Evolutionary conservation across 2,329 filamentous ascomycete species (phyloP).

Genomic region (Grosmannia clavigera): DNA sequence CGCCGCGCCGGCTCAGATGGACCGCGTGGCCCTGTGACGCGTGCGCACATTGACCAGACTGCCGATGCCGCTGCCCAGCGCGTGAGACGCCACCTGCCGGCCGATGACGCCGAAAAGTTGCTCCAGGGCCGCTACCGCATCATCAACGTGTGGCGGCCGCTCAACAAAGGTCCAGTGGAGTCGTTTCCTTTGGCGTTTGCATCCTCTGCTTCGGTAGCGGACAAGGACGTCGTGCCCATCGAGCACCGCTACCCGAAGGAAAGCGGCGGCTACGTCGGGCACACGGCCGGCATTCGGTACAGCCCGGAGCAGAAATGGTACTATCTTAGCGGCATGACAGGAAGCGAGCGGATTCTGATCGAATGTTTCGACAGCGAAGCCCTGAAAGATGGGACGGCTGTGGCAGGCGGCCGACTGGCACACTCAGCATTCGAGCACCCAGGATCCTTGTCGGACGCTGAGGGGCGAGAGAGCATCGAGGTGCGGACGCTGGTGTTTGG

Average conservation of each 20-base stretch:
- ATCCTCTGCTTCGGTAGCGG: slow-evolving; percentile 46
- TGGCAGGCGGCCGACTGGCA: slow-evolving; percentile 44
- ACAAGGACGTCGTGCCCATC: slow-evolving; percentile 56
- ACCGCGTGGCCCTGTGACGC: slow-evolving; percentile 52
- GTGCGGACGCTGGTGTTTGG: slow-evolving; percentile 78
- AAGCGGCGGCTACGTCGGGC: slow-evolving; percentile 46
- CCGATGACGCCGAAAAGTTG: slow-evolving; percentile 51
- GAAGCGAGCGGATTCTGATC: slow-evolving; percentile 58
- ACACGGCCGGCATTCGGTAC: slow-evolving; percentile 58
- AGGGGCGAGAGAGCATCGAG: slow-evolving; percentile 76
- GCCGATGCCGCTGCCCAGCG: slow-evolving; percentile 50
- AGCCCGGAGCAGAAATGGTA: slow-evolving; percentile 57
- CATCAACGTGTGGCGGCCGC: slow-evolving; percentile 74
- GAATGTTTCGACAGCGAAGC: slow-evolving; percentile 66
- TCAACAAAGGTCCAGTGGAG: slow-evolving; percentile 46
- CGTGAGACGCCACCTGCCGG: slow-evolving; percentile 52
- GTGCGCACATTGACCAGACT: slow-evolving; percentile 79
- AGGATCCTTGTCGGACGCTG: slow-evolving; percentile 54
- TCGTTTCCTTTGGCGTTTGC: slow-evolving; percentile 58
- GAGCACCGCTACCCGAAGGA: slow-evolving; percentile 55
- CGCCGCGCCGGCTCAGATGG: slow-evolving; percentile 50
- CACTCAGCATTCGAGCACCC: slow-evolving; percentile 75
- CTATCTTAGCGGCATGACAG: slow-evolving; percentile 68
- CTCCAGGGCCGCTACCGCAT: slow-evolving; percentile 63
- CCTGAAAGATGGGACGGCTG: slow-evolving; percentile 32